Evolutionary conservation across 1,284 basidiomycete species (phyloP).

Genomic region (Thecaphora frezii): DNA sequence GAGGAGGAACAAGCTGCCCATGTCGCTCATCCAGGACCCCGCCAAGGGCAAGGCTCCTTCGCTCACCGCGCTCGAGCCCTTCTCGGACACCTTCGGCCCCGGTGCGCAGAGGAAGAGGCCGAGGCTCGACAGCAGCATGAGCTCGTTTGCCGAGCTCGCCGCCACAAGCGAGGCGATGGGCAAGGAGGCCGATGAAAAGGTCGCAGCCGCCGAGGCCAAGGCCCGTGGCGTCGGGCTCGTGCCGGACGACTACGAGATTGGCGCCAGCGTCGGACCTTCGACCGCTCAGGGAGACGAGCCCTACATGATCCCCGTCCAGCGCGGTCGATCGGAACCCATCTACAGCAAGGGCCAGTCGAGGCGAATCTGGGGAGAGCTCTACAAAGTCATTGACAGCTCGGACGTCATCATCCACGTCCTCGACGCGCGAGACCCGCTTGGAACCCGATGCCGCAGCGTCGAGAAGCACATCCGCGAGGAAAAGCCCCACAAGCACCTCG

Average conservation of each 20-base stretch:
- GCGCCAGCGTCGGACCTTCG: conserved; percentile 18
- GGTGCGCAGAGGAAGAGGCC: conserved; percentile 56
- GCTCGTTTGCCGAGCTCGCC: conserved; percentile 54
- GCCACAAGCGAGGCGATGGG: conserved; percentile 40
- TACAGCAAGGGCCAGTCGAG: conserved; percentile 58
- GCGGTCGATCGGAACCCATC: conserved; percentile 55
- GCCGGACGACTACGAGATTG: conserved; percentile 53
- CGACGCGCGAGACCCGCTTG: conserved; percentile 92
- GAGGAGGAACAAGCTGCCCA: conserved; percentile 57
- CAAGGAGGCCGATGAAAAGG: conserved; percentile 42
- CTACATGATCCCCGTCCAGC: conserved; percentile 53
- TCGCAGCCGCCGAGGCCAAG: conserved; percentile 41
- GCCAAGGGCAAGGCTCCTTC: conserved; percentile 48
- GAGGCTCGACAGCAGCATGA: conserved; percentile 49
- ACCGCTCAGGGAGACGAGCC: conserved; percentile 39
- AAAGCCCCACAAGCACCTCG: conserved; percentile 95
- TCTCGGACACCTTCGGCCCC: conserved; percentile 55
- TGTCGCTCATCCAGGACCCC: conserved; percentile 55
- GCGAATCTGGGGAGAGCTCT: conserved; percentile 93
- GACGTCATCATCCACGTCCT: conserved; percentile 95
- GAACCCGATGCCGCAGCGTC: conserved; percentile 94
- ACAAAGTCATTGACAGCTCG: conserved; percentile 98
- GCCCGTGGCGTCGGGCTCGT: conserved; percentile 50
- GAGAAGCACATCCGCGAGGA: conserved; percentile 93
- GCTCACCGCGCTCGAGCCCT: conserved; percentile 53